These are phyloP conservation scores for Eucalyptus tenuipes DNA, from an alignment of 345 rosid genomes.

Conservation along the genomic window DNA sequence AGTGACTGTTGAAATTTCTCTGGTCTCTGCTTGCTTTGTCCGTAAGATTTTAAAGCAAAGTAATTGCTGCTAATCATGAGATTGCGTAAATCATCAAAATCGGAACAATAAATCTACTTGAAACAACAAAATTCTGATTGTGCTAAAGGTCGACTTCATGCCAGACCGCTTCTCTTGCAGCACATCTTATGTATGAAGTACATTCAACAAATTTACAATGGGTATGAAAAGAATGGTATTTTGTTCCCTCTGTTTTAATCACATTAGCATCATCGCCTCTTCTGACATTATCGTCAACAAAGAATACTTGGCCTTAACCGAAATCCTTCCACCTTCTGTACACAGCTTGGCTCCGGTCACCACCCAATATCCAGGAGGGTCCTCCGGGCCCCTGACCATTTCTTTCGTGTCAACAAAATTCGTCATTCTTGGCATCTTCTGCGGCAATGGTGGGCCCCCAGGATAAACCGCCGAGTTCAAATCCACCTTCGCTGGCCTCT, in stretches of 20 bases:
- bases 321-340: slow-evolving; percentile 63
- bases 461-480: slow-evolving; percentile 87
- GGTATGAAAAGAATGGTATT: neutral
- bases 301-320: slow-evolving; percentile 73
- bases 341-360: slow-evolving; percentile 89
- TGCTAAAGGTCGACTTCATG: neutral
- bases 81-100: neutral
- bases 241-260: neutral
- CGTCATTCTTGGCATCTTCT: slow-evolving; percentile 46
- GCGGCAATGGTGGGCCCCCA: slow-evolving; percentile 56
- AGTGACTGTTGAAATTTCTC: neutral
- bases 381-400: slow-evolving; percentile 85
- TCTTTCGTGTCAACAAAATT: slow-evolving; percentile 85
- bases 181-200: neutral
- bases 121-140: neutral
- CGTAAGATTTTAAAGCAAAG: neutral
- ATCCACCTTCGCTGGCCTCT: slow-evolving; percentile 42
- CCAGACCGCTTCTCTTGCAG: neutral
- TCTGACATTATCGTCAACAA: slow-evolving; percentile 69
- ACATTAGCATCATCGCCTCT: slow-evolving; percentile 52
- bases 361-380: slow-evolving; percentile 91
- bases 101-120: neutral
- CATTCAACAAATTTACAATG: slow-evolving; percentile 3
- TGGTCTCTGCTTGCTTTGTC: neutral
- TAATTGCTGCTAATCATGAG: neutral